A percentile compares a stretch with the other conserved stretches of the same genome.
These are phyloP conservation scores for Peronosclerospora sorghi DNA, from an alignment of 352 stramenopile genomes.

Conservation along the genomic window DNA sequence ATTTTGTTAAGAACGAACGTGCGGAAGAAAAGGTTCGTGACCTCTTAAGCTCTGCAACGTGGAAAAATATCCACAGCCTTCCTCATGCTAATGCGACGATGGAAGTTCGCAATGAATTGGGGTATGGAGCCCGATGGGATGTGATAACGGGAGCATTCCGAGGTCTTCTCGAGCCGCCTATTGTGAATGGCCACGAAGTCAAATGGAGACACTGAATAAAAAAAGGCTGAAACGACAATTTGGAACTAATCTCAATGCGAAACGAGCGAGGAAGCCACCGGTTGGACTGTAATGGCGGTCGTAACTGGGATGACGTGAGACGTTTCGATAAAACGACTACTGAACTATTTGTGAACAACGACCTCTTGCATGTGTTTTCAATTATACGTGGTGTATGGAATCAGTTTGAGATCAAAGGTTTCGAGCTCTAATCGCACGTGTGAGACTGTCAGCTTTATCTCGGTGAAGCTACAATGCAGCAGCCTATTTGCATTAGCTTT, in stretches of 20 bases:
- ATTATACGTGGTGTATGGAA: no score
- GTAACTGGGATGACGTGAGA: no score
- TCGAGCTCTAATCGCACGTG: conserved; percentile 3
- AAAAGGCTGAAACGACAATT: background rate
- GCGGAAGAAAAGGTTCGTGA: conserved; percentile 36
- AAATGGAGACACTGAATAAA: conserved; percentile 52
- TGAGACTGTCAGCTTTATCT: conserved; percentile 1
- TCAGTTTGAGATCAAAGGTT: no score
- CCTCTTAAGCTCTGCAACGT: conserved; percentile 45
- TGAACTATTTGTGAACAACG: no score
- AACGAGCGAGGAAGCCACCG: no score
- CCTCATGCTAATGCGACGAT: conserved; percentile 56
- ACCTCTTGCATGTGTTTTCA: no score
- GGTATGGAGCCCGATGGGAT: conserved; percentile 72
- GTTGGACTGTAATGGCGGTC: no score
- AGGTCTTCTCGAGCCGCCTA: conserved; percentile 77
- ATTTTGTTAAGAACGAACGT: conserved; percentile 50
- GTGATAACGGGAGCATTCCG: conserved; percentile 37
- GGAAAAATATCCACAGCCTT: conserved; percentile 77
- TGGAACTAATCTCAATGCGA: no score
- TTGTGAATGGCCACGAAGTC: conserved; percentile 62
- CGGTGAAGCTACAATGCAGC: conserved; percentile 11
- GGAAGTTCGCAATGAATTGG: conserved; percentile 54
- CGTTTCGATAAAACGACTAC: no score
- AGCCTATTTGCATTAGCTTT: conserved; percentile 12